phyloP scores from a whole-genome alignment of 2,329 filamentous ascomycete species.

The Alternaria hordeiaustralica region DNA sequence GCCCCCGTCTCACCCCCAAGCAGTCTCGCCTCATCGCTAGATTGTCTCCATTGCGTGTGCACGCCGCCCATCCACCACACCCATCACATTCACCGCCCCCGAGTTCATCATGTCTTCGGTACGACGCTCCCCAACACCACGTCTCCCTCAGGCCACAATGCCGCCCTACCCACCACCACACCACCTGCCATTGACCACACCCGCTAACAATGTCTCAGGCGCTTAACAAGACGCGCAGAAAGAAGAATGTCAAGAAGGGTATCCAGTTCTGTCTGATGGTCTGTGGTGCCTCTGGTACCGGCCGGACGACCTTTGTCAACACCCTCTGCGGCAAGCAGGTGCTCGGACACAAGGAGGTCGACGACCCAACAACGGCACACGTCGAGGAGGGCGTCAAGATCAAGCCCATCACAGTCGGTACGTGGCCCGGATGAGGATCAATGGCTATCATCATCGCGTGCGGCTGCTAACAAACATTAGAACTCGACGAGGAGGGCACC shows the following conservation, averaged over 20 bases:
- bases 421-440: constrained; percentile 40
- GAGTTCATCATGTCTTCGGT: constrained; percentile 47
- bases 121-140: constrained; percentile 34
- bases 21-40: constrained; percentile 30
- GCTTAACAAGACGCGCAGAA: constrained; percentile 89
- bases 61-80: constrained; percentile 21
- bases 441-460: not conserved
- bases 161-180: constrained; percentile 18
- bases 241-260: constrained; percentile 99
- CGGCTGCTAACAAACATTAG: constrained; percentile 45
- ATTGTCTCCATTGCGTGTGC: constrained; percentile 28
- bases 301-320: constrained; percentile 98
- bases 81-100: constrained; percentile 27
- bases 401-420: constrained; percentile 97
- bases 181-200: constrained; percentile 22
- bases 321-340: constrained; percentile 97
- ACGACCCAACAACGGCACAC: constrained; percentile 87
- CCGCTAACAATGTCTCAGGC: constrained; percentile 42
- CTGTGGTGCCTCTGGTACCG: constrained; percentile 97
- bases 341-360: constrained; percentile 87
- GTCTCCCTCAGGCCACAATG: constrained; percentile 30
- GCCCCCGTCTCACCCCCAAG: constrained; percentile 25
- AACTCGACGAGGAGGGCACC: constrained; percentile 97
- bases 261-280: constrained; percentile 99
- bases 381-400: constrained; percentile 97